A percentile compares a stretch with the other conserved stretches of the same genome.
Evolutionary conservation across 176 grass and related monocot genomes (phyloP).

Genomic region (Zea luxurians): DNA sequence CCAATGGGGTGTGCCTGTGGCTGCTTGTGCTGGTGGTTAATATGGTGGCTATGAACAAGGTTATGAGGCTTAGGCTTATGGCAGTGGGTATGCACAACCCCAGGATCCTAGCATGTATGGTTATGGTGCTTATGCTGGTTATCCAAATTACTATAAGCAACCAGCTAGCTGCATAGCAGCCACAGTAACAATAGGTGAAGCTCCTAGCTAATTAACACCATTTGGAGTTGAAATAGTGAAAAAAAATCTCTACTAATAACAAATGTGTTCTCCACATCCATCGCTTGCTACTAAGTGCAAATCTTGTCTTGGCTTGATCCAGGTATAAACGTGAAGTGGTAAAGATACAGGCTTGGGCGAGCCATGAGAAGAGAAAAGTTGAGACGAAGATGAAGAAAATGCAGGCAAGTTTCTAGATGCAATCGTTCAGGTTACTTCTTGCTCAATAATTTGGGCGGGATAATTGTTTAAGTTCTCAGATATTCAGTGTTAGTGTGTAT

Average conservation of each 20-base stretch:
- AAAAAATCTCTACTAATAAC: not conserved
- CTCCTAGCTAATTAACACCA: not conserved
- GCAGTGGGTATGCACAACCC: conserved; percentile 59
- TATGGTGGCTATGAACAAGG: conserved; percentile 78
- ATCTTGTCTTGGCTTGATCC: not conserved
- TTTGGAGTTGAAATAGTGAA: not conserved
- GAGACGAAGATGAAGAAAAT: conserved; percentile 80
- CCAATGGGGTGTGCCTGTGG: conserved; percentile 51
- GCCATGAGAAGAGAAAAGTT: conserved; percentile 81
- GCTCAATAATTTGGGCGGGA: too few species aligned
- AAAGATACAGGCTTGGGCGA: conserved; percentile 93
- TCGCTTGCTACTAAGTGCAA: not conserved
- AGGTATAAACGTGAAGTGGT: conserved; percentile 86
- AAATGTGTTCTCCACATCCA: not conserved
- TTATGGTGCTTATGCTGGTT: conserved; percentile 76
- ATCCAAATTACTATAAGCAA: conserved; percentile 79
- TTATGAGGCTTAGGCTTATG: conserved; percentile 68
- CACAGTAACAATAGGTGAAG: conserved; percentile 57
- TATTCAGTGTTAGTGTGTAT: too few species aligned
- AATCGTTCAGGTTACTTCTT: too few species aligned
- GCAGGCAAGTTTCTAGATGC: conserved; percentile 44
- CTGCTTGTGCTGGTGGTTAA: conserved; percentile 53
- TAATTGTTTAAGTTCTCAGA: too few species aligned
- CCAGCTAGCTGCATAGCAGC: conserved; percentile 58
- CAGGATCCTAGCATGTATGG: conserved; percentile 95